A percentile compares a stretch with the other conserved stretches of the same genome.
phyloP scores from a whole-genome alignment of 2,329 filamentous ascomycete genomes.

The Fusarium proliferatum region DNA sequence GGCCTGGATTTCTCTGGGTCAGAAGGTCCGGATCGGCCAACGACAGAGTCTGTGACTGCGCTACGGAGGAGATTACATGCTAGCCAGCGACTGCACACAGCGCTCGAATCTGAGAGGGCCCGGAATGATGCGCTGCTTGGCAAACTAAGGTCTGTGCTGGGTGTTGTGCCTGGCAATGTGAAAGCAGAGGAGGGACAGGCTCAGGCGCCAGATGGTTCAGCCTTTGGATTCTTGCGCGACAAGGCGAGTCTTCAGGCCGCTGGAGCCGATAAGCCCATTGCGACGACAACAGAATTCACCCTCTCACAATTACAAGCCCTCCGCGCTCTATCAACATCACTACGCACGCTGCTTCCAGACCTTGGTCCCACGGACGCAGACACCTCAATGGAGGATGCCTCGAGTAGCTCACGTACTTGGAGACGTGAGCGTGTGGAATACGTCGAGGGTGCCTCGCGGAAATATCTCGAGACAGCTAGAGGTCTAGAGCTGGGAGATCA shows the following conservation, averaged over 20 bases:
- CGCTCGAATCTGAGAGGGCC: constrained; percentile 75
- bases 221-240: constrained; percentile 69
- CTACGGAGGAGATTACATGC: constrained; percentile 81
- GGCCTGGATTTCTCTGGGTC: constrained; percentile 62
- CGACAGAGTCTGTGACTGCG: constrained; percentile 74
- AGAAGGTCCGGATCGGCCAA: constrained; percentile 56
- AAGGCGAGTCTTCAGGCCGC: constrained; percentile 63
- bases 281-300: constrained; percentile 80
- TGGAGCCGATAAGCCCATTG: constrained; percentile 66
- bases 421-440: constrained; percentile 81
- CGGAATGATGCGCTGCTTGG: constrained; percentile 78
- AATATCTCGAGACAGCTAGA: constrained; percentile 77
- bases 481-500: constrained; percentile 73
- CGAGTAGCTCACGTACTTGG: constrained; percentile 63
- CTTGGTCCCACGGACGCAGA: constrained; percentile 55
- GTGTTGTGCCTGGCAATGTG: constrained; percentile 43
- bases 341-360: constrained; percentile 75
- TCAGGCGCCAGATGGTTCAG: constrained; percentile 25
- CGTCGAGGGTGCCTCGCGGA: constrained; percentile 80
- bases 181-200: constrained; percentile 41
- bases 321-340: constrained; percentile 68
- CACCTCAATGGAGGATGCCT: constrained; percentile 45
- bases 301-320: constrained; percentile 86
- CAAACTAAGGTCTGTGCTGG: constrained; percentile 65
- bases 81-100: constrained; percentile 78